A percentile compares a stretch with the other conserved stretches of the same genome.
Evolutionary conservation across 805 yeast species (phyloP).

Genomic region (Wickerhamiella qilinensis): DNA sequence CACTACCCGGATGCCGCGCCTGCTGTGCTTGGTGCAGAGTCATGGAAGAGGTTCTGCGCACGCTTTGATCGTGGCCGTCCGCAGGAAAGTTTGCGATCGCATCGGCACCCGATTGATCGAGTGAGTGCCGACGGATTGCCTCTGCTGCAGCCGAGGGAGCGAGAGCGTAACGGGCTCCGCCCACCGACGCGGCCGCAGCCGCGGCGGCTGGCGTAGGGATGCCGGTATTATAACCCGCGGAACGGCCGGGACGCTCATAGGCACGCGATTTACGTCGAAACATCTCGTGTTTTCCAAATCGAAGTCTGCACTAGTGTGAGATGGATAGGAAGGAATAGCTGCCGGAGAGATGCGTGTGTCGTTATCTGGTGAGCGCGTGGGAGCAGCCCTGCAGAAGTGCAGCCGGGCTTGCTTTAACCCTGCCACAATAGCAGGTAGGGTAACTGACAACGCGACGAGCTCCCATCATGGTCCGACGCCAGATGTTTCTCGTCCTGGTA

Average conservation of each 20-base stretch:
- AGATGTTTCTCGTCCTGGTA: too few species aligned
- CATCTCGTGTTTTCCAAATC: slow-evolving; percentile 6
- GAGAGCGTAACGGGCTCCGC: slow-evolving; percentile 1
- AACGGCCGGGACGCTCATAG: slow-evolving; percentile 14
- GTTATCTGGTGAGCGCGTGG: too few species aligned
- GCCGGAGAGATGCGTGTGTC: too few species aligned
- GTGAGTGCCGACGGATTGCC: slow-evolving; percentile 21
- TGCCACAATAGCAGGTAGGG: too few species aligned
- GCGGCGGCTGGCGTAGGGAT: slow-evolving; percentile 24
- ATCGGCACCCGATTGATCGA: slow-evolving; percentile 14
- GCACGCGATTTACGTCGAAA: slow-evolving; percentile 13
- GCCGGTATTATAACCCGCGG: slow-evolving; percentile 20
- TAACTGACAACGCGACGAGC: too few species aligned
- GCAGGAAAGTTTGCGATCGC: slow-evolving; percentile 13
- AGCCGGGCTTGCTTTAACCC: too few species aligned
- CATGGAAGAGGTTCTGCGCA: slow-evolving; percentile 4
- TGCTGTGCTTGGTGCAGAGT: background rate
- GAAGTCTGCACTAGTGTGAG: too few species aligned
- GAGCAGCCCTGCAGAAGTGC: too few species aligned
- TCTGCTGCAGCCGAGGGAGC: slow-evolving; percentile 23
- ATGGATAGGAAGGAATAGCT: too few species aligned
- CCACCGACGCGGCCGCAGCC: slow-evolving; percentile 47
- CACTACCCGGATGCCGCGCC: background rate
- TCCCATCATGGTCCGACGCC: too few species aligned
- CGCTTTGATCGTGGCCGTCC: background rate